Base-by-base conservation (phyloP, 306 rosid genomes). In the Prunus mira region DNA sequence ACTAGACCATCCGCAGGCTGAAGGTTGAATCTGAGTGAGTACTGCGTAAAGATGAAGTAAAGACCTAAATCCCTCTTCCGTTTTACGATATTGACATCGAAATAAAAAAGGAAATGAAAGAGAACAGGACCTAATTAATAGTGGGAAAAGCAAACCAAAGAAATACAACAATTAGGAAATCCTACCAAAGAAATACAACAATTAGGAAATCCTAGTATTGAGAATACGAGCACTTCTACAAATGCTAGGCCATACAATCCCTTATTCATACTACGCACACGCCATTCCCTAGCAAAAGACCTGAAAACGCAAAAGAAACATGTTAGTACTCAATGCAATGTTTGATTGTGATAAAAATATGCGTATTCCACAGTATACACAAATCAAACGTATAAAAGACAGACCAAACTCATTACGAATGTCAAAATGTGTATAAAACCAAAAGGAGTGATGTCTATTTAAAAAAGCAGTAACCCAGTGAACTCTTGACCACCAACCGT, bases 121-220 rank as follows among this genome's bases (percentile, higher is more conserved):
- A 12, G 6, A 2, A 22, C 14, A n/a, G 2, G 14, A 56, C 4
- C 62, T 19, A 12, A 60, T 25, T 60, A 11, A 24, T 24, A 10
- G 65, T 24, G 55, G n/a, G 62, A 32, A 69, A 45, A 46, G 56
- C 10, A 56, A 68, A 28, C 15, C 30, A 51, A 72, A 6, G 25
- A 51, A 15, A 67, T 25, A 82, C 72, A 77, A 73, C 71, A 67
- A 69, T 6, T 49, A 46, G 13, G 65, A 70, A 65, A 78, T 49
- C 38, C 80, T 83, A 68, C 15, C 30, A 51, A 72, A 6, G 25
- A 51, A 15, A 67, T 25, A 82, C 72, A 77, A 73, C 71, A 67
- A 69, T 6, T 57, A 46, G 13, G 65, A 70, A 65, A 78, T 49
- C 38, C 80, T 83, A 73, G 71, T 43, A 82, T 61, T 61, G 38